A percentile compares a stretch with the other conserved stretches of the same genome.
Conservation (phyloP, 2,329 filamentous ascomycete genomes). For the Ploettnerulaceae sp. region DNA sequence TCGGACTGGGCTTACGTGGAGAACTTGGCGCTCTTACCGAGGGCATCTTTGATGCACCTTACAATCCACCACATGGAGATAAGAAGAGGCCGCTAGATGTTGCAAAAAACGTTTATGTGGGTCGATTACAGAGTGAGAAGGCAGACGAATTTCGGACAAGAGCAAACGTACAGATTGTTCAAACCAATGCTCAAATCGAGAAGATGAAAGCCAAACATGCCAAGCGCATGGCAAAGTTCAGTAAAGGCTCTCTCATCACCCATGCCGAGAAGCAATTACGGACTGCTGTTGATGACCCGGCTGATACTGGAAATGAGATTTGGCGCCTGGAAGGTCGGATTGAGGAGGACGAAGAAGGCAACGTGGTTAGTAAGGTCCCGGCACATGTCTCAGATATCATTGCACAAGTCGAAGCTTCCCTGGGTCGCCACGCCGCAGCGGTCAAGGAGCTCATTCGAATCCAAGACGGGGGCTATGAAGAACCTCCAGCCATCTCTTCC, state of each 20-base stretch:
- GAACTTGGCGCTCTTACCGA: constrained; percentile 77
- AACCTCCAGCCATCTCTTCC: constrained; percentile 37
- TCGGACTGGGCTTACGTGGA: constrained; percentile 80
- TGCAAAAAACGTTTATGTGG: constrained; percentile 36
- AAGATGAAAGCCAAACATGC: constrained; percentile 77
- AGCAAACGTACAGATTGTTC: constrained; percentile 64
- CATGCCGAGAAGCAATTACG: constrained; percentile 73
- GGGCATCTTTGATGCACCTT: constrained; percentile 70
- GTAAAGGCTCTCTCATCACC: constrained; percentile 63
- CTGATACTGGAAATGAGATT: constrained; percentile 52
- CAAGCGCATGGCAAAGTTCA: constrained; percentile 68
- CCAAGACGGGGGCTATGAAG: constrained; percentile 71
- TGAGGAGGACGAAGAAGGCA: constrained; percentile 41
- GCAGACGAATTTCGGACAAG: constrained; percentile 80
- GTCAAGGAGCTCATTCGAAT: constrained; percentile 65
- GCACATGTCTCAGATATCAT: constrained; percentile 66
- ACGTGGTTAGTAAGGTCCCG: constrained; percentile 31
- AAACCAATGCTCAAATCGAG: constrained; percentile 76
- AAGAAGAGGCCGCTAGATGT: not conserved
- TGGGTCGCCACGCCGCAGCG: constrained; percentile 61
- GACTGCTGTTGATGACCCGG: constrained; percentile 52
- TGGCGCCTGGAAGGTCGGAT: constrained; percentile 59
- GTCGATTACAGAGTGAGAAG: constrained; percentile 67
- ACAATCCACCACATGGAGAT: constrained; percentile 53
- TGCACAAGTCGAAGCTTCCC: constrained; percentile 64